These are phyloP conservation scores for Monosporascus sp. DNA, from an alignment of 2,329 filamentous ascomycete species.

Conservation along the genomic window DNA sequence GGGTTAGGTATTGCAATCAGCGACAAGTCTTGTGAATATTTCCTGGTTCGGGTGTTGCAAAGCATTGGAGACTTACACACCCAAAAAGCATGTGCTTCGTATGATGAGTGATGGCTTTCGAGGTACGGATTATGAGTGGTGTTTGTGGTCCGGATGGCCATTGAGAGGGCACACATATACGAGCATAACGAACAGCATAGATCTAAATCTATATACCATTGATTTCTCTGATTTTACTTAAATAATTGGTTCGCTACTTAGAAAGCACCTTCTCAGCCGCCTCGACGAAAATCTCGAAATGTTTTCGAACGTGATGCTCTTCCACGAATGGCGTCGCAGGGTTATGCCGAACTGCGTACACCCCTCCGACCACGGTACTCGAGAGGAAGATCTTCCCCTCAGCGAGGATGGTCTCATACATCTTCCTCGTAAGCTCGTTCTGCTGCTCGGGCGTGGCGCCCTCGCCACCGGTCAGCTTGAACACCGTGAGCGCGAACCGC, in stretches of 20 bases:
- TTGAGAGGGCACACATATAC: not conserved
- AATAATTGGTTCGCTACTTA: slow-evolving; percentile 9
- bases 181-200: slow-evolving; percentile 1
- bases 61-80: too few relatives aligned
- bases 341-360: slow-evolving; percentile 76
- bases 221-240: not conserved
- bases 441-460: slow-evolving; percentile 38
- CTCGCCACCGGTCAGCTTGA: slow-evolving; percentile 51
- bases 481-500: slow-evolving; percentile 72
- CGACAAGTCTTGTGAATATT: too few relatives aligned
- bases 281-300: slow-evolving; percentile 69
- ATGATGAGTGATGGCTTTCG: too few relatives aligned
- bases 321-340: slow-evolving; percentile 66
- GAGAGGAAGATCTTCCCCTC: slow-evolving; percentile 79
- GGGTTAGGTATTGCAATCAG: too few relatives aligned
- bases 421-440: slow-evolving; percentile 64
- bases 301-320: slow-evolving; percentile 64
- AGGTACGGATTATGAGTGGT: too few relatives aligned
- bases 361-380: slow-evolving; percentile 64
- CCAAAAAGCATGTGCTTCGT: too few relatives aligned
- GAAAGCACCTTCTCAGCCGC: slow-evolving; percentile 52
- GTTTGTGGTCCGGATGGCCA: too few relatives aligned
- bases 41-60: too few relatives aligned
- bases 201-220: slow-evolving; percentile 1
- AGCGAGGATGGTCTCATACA: slow-evolving; percentile 71